Base-by-base conservation (phyloP, 768 basidiomycete genomes). In the Pisolithus tinctorius region DNA sequence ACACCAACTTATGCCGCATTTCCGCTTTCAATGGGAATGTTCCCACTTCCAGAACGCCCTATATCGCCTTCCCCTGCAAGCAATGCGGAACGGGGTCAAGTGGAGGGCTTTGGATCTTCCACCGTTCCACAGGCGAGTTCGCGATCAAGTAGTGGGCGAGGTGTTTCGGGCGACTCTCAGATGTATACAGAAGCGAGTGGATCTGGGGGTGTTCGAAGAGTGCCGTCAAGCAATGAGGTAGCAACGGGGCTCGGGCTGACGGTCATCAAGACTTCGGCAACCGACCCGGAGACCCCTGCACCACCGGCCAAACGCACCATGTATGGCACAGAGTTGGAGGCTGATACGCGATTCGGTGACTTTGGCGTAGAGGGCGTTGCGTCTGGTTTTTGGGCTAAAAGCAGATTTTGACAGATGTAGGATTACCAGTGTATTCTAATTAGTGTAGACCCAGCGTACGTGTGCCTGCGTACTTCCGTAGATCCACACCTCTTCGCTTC, bases 291-390 rank as follows among this genome's bases (percentile, higher is more conserved):
- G 16, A 71, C 71, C 16, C 76, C 76, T 14, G 72, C 64, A 14
- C 73, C 73, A 25, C 72, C 75, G 4, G 73, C 77, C 56, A 80
- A 78, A 61, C 78, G 82, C 53, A 90, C 88, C 5, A 86, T 90
- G 83, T 90, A 88, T 64, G 88, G 88, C 7, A 90, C 88, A 0
- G 88, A 90, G 67, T 68, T 88, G 40, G 87, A 88, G n/a, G 72
- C 72, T 30, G 87, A 90, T 61, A 83, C 84, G n/a, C 79, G 88
- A 47, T 91, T 91, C 62, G 88, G 88, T 5, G 88, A 90, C 67
- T 90, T 89, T 62, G 88, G 88, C 37, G 73, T 87, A 25, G 83
- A 87, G 60, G 84, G 87, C 11, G 80, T 88, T 51, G 84, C 84
- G n/a, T 77, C 77, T 45, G 78, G 79, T 6, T 88, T 84, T 60